phyloP scores from a whole-genome alignment of 2,329 filamentous ascomycete genomes.

The Fusarium floridanum region DNA sequence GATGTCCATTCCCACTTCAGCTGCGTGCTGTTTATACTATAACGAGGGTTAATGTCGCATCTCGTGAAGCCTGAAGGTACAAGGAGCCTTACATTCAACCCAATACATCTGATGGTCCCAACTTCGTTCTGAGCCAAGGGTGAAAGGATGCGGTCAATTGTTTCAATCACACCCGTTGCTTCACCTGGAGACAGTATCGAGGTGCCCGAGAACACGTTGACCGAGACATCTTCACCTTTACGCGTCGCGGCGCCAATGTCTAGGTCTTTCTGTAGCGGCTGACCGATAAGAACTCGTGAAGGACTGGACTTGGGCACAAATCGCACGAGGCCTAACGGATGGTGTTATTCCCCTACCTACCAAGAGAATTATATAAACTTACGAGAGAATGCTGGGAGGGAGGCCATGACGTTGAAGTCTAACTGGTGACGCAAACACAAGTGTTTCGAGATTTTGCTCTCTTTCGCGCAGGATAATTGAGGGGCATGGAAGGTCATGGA shows the following conservation, averaged over 20 bases:
- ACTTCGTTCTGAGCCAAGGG: slow-evolving; percentile 52
- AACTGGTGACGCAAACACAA: neutral
- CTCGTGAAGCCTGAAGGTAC: too few relatives aligned
- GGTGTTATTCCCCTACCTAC: slow-evolving; percentile 27
- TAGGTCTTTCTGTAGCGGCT: slow-evolving; percentile 64
- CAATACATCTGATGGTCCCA: slow-evolving; percentile 70
- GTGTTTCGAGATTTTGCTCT: neutral
- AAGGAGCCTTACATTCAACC: slow-evolving; percentile 59
- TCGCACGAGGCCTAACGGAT: slow-evolving; percentile 66
- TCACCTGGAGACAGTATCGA: slow-evolving; percentile 69
- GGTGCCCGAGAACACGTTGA: slow-evolving; percentile 68
- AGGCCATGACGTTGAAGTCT: neutral
- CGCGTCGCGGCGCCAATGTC: slow-evolving; percentile 71
- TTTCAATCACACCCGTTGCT: slow-evolving; percentile 60
- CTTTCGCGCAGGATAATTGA: neutral
- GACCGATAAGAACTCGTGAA: slow-evolving; percentile 65
- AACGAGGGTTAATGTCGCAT: too few relatives aligned
- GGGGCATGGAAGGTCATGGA: neutral
- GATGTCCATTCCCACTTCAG: slow-evolving; percentile 64
- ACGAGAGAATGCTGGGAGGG: neutral
- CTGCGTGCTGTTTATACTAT: slow-evolving; percentile 53
- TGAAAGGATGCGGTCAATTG: slow-evolving; percentile 63
- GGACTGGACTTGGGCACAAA: slow-evolving; percentile 66
- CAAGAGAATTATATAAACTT: neutral
- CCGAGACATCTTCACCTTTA: slow-evolving; percentile 67